Evolutionary conservation across 2,329 filamentous ascomycete genomes (phyloP), one percentile per base, ranked within the genome.

Genomic region (Xylaria polymorpha): DNA sequence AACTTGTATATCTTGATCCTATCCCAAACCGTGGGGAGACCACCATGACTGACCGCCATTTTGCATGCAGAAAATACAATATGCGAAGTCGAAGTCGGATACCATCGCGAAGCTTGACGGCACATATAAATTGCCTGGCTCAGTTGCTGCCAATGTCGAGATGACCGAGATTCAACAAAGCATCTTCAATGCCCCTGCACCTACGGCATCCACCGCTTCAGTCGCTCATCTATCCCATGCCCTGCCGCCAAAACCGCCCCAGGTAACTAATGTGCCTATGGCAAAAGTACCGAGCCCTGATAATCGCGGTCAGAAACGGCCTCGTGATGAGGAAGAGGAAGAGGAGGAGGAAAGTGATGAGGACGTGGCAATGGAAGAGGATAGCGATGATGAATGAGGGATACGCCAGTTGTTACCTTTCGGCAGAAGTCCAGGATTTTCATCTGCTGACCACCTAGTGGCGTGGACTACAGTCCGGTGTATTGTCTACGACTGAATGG

Each of bases 91-190:
- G 66, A 95, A 95, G 78, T 98, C 94, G 3, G 87, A 97, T 79
- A 91, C 92, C 29, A 89, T 99, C 71, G 90, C 94, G 41, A 97
- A 97, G 81, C 89, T 99, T 62, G 94, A 97, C 74, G 96, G 96
- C 71, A 95, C 93, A 15, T 97, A 94, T 82, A 90, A 91, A 77
- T 86, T 92, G 74, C 90, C 93, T 35, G 81, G 81, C 48, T 82
- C 85, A 22, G 85, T 83, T 35, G 83, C 84, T 57, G 83, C 84
- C 61, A 84, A 83, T 48, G 87, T 89, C 62, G 87, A 89, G 75
- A 88, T 92, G 74, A 94, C 91, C 3, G 91, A 92, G 73, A 84
- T 93, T 55, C 92, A 94, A 78, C 91, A 92, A 78, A 92, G 90
- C 77, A 93, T 96, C 75, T 94, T 95, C 84, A 91, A 90, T 77